These are phyloP conservation scores for Priceomyces medius DNA, from an alignment of 805 yeast species.

Conservation along the genomic window DNA sequence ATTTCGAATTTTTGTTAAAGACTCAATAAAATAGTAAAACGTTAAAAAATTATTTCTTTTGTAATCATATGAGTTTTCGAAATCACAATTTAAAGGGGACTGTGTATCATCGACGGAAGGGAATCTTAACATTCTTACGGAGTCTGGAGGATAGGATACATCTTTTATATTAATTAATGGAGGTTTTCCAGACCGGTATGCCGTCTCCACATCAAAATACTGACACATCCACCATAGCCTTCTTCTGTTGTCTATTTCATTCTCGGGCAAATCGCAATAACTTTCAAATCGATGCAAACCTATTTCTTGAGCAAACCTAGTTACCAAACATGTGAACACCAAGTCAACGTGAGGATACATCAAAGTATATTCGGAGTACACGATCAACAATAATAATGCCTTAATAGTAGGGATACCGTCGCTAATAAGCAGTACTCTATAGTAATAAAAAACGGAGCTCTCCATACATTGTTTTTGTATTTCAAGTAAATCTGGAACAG, in stretches of 20 bases:
- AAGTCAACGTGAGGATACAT: conserved; percentile 30
- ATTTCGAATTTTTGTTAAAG: conserved; percentile 28
- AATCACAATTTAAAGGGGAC: background rate
- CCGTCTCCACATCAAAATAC: conserved; percentile 36
- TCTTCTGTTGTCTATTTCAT: conserved; percentile 25
- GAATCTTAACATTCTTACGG: background rate
- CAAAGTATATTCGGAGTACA: conserved; percentile 34
- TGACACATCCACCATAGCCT: conserved; percentile 39
- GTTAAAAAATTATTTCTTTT: background rate
- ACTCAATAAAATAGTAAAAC: conserved; percentile 6
- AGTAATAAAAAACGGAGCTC: conserved; percentile 48
- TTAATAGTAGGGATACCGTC: conserved; percentile 53
- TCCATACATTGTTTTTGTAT: conserved; percentile 5
- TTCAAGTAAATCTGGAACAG: background rate
- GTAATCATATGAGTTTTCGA: background rate
- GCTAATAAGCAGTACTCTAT: conserved; percentile 46
- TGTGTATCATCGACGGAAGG: background rate
- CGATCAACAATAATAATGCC: conserved; percentile 49
- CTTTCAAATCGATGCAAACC: conserved; percentile 32
- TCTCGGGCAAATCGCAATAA: conserved; percentile 14
- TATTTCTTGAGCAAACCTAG: conserved; percentile 40
- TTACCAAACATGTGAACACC: conserved; percentile 31
- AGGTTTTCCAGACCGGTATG: conserved; percentile 40
- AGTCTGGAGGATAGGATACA: conserved; percentile 15
- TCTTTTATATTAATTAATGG: conserved; percentile 35